A percentile compares a stretch with the other conserved stretches of the same genome.
These are phyloP conservation scores for Solanum pimpinellifolium DNA, from an alignment of 257 asterid species.

Conservation along the genomic window DNA sequence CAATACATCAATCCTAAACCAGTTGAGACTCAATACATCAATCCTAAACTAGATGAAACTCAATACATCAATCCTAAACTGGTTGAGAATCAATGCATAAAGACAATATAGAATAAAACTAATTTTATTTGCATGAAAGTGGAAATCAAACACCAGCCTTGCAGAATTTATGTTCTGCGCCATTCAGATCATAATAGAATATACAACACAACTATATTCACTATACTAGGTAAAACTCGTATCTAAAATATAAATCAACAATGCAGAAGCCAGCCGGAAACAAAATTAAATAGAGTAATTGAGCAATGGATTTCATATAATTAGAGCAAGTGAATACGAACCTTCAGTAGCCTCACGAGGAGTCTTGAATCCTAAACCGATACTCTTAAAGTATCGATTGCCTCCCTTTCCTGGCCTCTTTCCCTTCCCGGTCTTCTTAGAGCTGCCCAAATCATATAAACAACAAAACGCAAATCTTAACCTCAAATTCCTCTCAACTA, in stretches of 20 bases:
- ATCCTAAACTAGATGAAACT: too few relatives aligned
- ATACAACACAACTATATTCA: too few relatives aligned
- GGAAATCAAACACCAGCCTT: too few relatives aligned
- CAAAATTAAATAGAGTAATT: not conserved
- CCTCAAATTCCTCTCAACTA: not conserved
- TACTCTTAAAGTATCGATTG: constrained; percentile 32
- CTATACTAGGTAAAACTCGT: too few relatives aligned
- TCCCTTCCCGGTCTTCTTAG: constrained; percentile 38
- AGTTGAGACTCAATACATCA: too few relatives aligned
- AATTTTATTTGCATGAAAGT: not conserved
- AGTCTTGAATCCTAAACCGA: constrained; percentile 34
- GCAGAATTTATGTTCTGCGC: not conserved
- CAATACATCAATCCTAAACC: not conserved
- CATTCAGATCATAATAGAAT: too few relatives aligned
- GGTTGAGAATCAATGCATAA: too few relatives aligned
- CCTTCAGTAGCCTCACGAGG: constrained; percentile 39
- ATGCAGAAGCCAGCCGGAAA: not conserved
- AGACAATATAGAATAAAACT: not conserved
- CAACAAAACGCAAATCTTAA: not conserved
- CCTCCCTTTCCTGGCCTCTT: constrained; percentile 43
- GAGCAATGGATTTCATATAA: too few relatives aligned
- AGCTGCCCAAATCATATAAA: constrained; percentile 7
- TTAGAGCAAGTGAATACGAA: not conserved
- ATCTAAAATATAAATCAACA: too few relatives aligned
- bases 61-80: not conserved